Conservation (phyloP, 805 yeast species). For the Starmerella vaccinii region DNA sequence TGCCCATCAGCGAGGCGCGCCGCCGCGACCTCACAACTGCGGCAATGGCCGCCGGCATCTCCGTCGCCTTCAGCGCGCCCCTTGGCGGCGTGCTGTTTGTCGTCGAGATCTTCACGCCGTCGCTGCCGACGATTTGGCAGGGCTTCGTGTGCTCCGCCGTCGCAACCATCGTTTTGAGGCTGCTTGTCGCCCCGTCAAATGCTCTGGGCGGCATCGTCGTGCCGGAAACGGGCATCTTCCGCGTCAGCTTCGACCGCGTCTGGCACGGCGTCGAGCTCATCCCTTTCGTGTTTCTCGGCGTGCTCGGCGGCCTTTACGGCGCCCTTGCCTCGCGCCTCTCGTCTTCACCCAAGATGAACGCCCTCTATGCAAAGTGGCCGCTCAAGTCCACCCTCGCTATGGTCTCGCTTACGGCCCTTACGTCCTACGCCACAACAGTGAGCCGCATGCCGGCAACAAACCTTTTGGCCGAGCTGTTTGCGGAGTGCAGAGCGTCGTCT, state of each 20-base stretch:
- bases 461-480: slow-evolving; percentile 50
- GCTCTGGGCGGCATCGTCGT: slow-evolving; percentile 28
- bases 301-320: slow-evolving; percentile 61
- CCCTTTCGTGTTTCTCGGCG: slow-evolving; percentile 64
- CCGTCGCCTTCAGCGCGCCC: slow-evolving; percentile 79
- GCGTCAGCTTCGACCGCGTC: slow-evolving; percentile 56
- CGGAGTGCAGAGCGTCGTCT: slow-evolving; percentile 45
- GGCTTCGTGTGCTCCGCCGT: slow-evolving; percentile 71
- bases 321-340: slow-evolving; percentile 30
- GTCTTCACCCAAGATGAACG: slow-evolving; percentile 7
- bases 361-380: slow-evolving; percentile 17
- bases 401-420: slow-evolving; percentile 42
- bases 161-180: slow-evolving; percentile 49
- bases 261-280: slow-evolving; percentile 64
- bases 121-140: slow-evolving; percentile 66
- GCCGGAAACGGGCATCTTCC: slow-evolving; percentile 47
- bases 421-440: slow-evolving; percentile 41
- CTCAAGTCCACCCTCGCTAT: slow-evolving; percentile 39
- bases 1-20: slow-evolving; percentile 23
- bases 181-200: slow-evolving; percentile 40
- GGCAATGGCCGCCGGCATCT: slow-evolving; percentile 73
- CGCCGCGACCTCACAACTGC: slow-evolving; percentile 60
- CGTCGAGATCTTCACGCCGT: slow-evolving; percentile 37
- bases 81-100: slow-evolving; percentile 80
- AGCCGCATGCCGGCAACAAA: slow-evolving; percentile 26